Conservation (phyloP, 2,329 filamentous ascomycete species). For the Ophiostoma ips region DNA sequence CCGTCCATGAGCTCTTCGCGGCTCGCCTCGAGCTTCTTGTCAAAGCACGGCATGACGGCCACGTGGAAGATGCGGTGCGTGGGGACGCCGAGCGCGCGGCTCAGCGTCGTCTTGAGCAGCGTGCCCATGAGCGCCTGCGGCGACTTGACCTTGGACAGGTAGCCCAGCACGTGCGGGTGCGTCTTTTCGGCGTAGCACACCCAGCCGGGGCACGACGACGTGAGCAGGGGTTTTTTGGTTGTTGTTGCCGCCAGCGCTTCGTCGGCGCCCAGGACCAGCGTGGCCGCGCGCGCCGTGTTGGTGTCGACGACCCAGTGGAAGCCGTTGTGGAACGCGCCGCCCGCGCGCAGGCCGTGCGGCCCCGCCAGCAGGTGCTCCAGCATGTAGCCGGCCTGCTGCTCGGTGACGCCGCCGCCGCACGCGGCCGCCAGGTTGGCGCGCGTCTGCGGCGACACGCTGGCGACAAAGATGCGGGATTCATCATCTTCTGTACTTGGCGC, state of each 20-base stretch:
- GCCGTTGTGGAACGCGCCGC: constrained; percentile 57
- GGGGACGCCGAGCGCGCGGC: constrained; percentile 54
- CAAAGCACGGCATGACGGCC: constrained; percentile 95
- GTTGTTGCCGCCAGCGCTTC: constrained; percentile 41
- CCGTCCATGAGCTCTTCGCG: constrained; percentile 78
- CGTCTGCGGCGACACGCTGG: constrained; percentile 83
- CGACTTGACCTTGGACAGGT: constrained; percentile 83
- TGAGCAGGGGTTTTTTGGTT: constrained; percentile 44
- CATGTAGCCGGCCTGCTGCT: constrained; percentile 65
- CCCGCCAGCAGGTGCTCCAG: constrained; percentile 67
- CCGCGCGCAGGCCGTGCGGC: constrained; percentile 50
- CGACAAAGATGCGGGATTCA: constrained; percentile 64
- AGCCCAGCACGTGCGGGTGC: constrained; percentile 81
- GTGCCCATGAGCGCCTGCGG: constrained; percentile 88
- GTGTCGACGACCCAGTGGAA: constrained; percentile 91
- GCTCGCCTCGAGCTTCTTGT: constrained; percentile 96
- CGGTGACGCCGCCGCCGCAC: constrained; percentile 56
- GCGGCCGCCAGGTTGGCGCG: constrained; percentile 80
- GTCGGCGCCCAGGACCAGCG: constrained; percentile 64
- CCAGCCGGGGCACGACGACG: constrained; percentile 91
- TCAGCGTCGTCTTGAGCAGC: constrained; percentile 74
- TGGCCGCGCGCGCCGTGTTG: constrained; percentile 67
- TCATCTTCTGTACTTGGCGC: constrained; percentile 23
- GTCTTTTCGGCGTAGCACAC: constrained; percentile 99
- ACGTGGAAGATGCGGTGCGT: constrained; percentile 84